Evolutionary conservation across 495 filamentous ascomycete species (phyloP).

Genomic region (Mycothermus thermophilus): DNA sequence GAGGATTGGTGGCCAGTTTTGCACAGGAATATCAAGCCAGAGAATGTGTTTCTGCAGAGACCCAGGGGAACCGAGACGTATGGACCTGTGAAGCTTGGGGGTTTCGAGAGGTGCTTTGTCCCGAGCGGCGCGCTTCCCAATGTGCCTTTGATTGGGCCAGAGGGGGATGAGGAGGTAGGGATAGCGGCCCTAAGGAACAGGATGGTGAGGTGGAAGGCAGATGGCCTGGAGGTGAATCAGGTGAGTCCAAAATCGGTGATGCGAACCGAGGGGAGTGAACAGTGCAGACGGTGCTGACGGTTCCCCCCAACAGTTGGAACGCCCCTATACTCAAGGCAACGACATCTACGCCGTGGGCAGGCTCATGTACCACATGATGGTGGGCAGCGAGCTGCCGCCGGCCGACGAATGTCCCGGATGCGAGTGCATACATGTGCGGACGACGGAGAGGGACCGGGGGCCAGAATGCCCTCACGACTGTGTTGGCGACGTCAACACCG

Average conservation of each 20-base stretch:
- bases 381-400: slow-evolving; percentile 10
- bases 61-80: slow-evolving; percentile 34
- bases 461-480: slow-evolving; percentile 2
- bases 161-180: background rate
- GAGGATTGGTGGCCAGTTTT: slow-evolving; percentile 32
- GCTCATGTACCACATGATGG: slow-evolving; percentile 29
- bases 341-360: slow-evolving; percentile 26
- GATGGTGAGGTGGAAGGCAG: slow-evolving; percentile 1
- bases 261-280: background rate
- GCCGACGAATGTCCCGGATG: slow-evolving; percentile 17
- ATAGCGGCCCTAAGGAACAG: slow-evolving; percentile 5
- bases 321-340: slow-evolving; percentile 17
- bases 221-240: background rate
- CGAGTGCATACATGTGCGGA: slow-evolving; percentile 11
- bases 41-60: slow-evolving; percentile 32
- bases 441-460: background rate
- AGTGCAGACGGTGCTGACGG: background rate
- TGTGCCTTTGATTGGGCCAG: slow-evolving; percentile 5
- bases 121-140: slow-evolving; percentile 14
- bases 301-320: slow-evolving; percentile 8
- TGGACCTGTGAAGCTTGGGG: slow-evolving; percentile 34
- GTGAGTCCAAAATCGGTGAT: slow-evolving; percentile 2
- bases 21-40: slow-evolving; percentile 27
- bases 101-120: slow-evolving; percentile 23
- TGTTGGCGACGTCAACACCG: slow-evolving; percentile 16